Base-by-base conservation (phyloP, 495 filamentous ascomycete species). In the Podospora didyma region DNA sequence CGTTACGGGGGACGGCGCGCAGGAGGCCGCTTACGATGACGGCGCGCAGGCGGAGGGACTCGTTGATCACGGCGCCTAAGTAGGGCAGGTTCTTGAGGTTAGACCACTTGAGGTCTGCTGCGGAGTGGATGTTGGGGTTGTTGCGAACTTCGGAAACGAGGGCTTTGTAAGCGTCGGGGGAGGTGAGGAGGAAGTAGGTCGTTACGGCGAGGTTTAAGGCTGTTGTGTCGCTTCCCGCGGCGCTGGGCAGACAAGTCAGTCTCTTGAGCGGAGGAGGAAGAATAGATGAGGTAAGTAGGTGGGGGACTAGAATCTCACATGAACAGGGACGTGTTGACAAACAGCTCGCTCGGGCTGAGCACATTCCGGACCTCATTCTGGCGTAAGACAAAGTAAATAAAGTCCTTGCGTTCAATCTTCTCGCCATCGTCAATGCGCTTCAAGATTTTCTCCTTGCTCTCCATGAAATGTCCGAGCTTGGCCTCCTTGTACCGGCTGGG, bases 251-350 rank as follows among this genome's bases (percentile, higher is more conserved):
- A 14, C 35, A 51, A 22, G 34, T 2, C 47, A 22, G 12, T 17
- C 24, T 5, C 16, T 19, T 6, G 19, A 16, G 34, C 21, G 19
- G n/a, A 44, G 16, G 7, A 37, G 19, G 16, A 16, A 41, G 28
- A 16, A 41, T 17, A 31, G 9, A 2, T 49, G 34, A 49, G 28
- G 24, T 12, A 41, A n/a, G n/a, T n/a, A n/a, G n/a, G n/a, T n/a
- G n/a, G n/a, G n/a, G n/a, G 19, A 2, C 0, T 22, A 16, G 23
- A 17, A 20, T 26, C 59, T 61, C 34, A 57, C 59, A 63, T 61
- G 41, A 66, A 66, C n/a, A 62, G 35, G 14, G 65, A 55, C 44
- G 57, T 57, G 39, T 68, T 68, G 53, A 68, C 26, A 14, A 61
- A 42, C 17, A 68, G 60, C 55, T 68, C 63, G 26, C 49, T 39